Percentiles rank a stretch among this genome's conserved stretches.
phyloP scores from a whole-genome alignment of 1,284 basidiomycete genomes.

The Hortiboletus rubellus region DNA sequence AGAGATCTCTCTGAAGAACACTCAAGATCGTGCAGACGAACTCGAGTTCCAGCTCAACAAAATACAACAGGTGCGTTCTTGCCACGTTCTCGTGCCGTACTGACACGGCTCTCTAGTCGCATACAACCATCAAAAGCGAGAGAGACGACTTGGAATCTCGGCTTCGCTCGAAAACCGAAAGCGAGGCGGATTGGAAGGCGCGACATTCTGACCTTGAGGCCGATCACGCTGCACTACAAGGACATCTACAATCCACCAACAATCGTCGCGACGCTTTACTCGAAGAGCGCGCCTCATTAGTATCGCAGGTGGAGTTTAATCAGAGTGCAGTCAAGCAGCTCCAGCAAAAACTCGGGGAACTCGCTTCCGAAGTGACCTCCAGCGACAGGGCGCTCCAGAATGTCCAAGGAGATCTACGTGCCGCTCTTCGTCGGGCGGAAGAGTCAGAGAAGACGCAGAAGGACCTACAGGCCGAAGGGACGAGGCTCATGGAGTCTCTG shows the following conservation, averaged over 20 bases:
- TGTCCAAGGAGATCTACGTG: slow-evolving; percentile 59
- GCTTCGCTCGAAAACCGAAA: slow-evolving; percentile 41
- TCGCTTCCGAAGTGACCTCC: slow-evolving; percentile 51
- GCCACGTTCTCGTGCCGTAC: background rate
- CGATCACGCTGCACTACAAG: slow-evolving; percentile 41
- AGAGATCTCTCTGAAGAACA: slow-evolving; percentile 69
- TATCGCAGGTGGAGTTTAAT: slow-evolving; percentile 46
- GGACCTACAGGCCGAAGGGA: slow-evolving; percentile 71
- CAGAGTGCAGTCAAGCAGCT: slow-evolving; percentile 50
- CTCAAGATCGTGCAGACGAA: slow-evolving; percentile 76
- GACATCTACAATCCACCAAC: slow-evolving; percentile 45
- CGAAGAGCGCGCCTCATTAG: slow-evolving; percentile 49
- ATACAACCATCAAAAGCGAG: slow-evolving; percentile 58
- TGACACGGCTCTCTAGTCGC: slow-evolving; percentile 42
- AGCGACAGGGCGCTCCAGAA: slow-evolving; percentile 59
- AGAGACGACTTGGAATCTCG: slow-evolving; percentile 54
- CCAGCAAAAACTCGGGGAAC: slow-evolving; percentile 58
- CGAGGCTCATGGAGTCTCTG: slow-evolving; percentile 68
- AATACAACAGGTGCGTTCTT: slow-evolving; percentile 61
- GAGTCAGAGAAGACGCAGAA: slow-evolving; percentile 70
- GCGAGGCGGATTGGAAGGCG: slow-evolving; percentile 46
- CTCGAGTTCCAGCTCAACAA: slow-evolving; percentile 78
- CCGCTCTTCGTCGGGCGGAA: slow-evolving; percentile 63
- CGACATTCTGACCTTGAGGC: slow-evolving; percentile 49
- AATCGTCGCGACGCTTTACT: slow-evolving; percentile 48